A percentile compares a stretch with the other conserved stretches of the same genome.
These are phyloP conservation scores for Erythrobasidium hasegawianum DNA, from an alignment of 1,284 basidiomycete genomes.

Conservation along the genomic window DNA sequence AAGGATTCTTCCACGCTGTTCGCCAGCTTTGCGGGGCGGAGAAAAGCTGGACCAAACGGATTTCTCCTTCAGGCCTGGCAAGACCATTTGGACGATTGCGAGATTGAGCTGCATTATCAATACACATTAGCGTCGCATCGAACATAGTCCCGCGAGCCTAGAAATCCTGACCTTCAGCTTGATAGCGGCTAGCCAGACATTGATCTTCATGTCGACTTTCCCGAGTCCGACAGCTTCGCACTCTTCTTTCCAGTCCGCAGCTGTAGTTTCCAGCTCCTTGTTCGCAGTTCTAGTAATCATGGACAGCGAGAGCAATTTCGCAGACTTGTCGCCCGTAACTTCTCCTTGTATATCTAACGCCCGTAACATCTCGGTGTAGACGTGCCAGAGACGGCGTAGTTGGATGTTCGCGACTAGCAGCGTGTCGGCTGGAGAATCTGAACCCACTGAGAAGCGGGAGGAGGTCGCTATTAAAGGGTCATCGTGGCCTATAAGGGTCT, in stretches of 20 bases:
- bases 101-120: conserved; percentile 20
- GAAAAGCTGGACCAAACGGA: conserved; percentile 26
- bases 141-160: not conserved
- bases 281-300: conserved; percentile 32
- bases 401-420: conserved; percentile 17
- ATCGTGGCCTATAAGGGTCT: conserved; percentile 30
- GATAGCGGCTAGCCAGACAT: conserved; percentile 30
- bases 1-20: conserved; percentile 3
- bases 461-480: conserved; percentile 28
- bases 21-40: conserved; percentile 7
- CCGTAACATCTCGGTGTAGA: conserved; percentile 29
- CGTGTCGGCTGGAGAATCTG: conserved; percentile 16
- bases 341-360: conserved; percentile 24
- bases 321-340: conserved; percentile 18
- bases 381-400: conserved; percentile 26
- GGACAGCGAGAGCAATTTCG: conserved; percentile 29
- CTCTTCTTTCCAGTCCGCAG: conserved; percentile 30
- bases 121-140: not conserved
- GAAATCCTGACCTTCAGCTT: conserved; percentile 6
- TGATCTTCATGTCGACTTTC: conserved; percentile 23
- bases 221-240: conserved; percentile 20
- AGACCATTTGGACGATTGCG: conserved; percentile 32
- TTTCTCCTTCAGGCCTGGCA: conserved; percentile 30
- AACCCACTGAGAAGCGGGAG: conserved; percentile 26
- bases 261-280: conserved; percentile 24